A percentile compares a stretch with the other conserved stretches of the same genome.
Evolutionary conservation across 2,329 filamentous ascomycete species (phyloP).

Genomic region (Paramyrothecium sp.): DNA sequence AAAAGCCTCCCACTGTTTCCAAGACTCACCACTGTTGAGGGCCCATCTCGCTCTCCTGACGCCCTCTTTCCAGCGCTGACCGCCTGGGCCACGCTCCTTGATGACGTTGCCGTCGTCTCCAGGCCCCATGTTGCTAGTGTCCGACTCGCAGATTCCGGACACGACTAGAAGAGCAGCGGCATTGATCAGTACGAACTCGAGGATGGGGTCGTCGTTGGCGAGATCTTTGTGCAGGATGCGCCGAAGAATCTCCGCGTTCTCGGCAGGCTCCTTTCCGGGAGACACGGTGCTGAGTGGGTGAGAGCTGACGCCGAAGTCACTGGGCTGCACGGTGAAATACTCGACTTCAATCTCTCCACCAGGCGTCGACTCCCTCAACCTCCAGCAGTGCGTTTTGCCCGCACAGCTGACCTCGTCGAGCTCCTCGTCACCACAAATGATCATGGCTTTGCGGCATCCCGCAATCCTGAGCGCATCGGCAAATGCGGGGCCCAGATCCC

Average conservation of each 20-base stretch:
- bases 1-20: constrained; percentile 79
- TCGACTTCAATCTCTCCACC: constrained; percentile 56
- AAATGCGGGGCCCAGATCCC: constrained; percentile 84
- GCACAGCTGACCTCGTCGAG: constrained; percentile 95
- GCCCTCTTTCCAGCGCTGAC: constrained; percentile 92
- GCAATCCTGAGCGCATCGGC: constrained; percentile 77
- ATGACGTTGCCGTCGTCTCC: constrained; percentile 81
- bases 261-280: constrained; percentile 78
- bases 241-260: constrained; percentile 84
- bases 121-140: constrained; percentile 74
- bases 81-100: constrained; percentile 78
- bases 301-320: constrained; percentile 79
- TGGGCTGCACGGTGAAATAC: constrained; percentile 74
- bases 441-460: constrained; percentile 78
- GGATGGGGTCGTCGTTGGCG: constrained; percentile 73
- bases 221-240: constrained; percentile 74
- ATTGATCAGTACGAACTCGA: constrained; percentile 94
- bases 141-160: constrained; percentile 82
- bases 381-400: constrained; percentile 87
- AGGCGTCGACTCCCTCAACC: constrained; percentile 53
- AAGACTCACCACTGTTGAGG: constrained; percentile 81
- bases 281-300: constrained; percentile 78
- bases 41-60: constrained; percentile 85
- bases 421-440: constrained; percentile 92
- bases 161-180: constrained; percentile 84